Base-by-base conservation (phyloP, 192 early-diverging fungal species). In the Coemansia sp. region DNA sequence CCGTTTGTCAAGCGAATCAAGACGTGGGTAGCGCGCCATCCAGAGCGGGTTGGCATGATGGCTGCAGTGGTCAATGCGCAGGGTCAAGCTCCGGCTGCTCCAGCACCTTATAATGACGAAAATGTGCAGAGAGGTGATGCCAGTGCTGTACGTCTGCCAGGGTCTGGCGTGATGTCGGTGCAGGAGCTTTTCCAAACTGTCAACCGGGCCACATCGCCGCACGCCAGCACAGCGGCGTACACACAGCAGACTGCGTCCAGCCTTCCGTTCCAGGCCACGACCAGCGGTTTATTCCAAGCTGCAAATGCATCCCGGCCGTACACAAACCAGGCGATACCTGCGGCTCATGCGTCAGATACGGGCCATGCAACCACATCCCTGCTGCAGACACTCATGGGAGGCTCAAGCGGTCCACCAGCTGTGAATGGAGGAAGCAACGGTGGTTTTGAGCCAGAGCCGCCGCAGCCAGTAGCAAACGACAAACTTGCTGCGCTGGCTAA, bases 1-100 rank as follows among this genome's bases (percentile, higher is more conserved):
- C 89, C 89, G 11, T 91, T 91, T 78, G 78, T 89, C 50, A 84
- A 69, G 63, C 66, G 66, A 6, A 72, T 78, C 56, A 78, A 78
- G 63, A 40, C 66, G 36, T 78, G 75, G 75, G 66, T 68, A 21
- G 52, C 62, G 21, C 63, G 61, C 23, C 75, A 78, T 38, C 75
- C 61, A 4, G 75, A 72, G 38, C 55, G 63, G 55, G 14, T 72
- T 23, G 70, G 75, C 3, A 61, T 49, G 37, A 31, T 55, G 9
- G 68, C 74, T 4, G 36, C 55, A 17, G 57, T 63, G 5, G 74
- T 67, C 51, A 76, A 71, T 50, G 44, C 40, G 7, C 28, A 54
- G n/a, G 64, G 60, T 6, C 58, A 53, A 44, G 60, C 67, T n/a
- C 60, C 67, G 17, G n/a, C 54, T 15, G 31, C 31, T 18, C 17